Evolutionary conservation across 768 basidiomycete species (phyloP).

Genomic region (Saitozyma podzolica): DNA sequence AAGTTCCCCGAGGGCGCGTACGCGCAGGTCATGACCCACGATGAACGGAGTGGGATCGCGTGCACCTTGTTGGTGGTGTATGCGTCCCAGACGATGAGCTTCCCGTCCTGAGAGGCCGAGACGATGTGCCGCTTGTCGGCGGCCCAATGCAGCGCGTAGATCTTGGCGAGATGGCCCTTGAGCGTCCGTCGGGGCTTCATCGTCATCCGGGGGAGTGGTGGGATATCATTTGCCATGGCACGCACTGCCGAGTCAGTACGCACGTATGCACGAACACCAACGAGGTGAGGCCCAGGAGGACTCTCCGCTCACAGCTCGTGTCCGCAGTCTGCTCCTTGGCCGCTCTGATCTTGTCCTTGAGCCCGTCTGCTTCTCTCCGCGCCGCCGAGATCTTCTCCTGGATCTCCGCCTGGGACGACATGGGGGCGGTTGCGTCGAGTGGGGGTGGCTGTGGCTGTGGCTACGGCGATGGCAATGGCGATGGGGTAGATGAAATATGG

Average conservation of each 20-base stretch:
- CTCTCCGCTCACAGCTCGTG: slow-evolving; percentile 75
- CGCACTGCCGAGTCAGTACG: slow-evolving; percentile 65
- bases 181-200: slow-evolving; percentile 95
- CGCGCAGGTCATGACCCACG: slow-evolving; percentile 99
- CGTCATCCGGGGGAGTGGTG: slow-evolving; percentile 90
- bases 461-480: too few relatives aligned
- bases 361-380: slow-evolving; percentile 88
- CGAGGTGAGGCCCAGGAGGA: not conserved
- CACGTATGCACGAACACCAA: slow-evolving; percentile 1
- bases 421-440: not conserved
- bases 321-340: slow-evolving; percentile 97
- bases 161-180: slow-evolving; percentile 97
- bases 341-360: slow-evolving; percentile 98
- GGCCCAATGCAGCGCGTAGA: slow-evolving; percentile 99
- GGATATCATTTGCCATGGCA: slow-evolving; percentile 97
- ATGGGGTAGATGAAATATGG: too few relatives aligned
- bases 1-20: slow-evolving; percentile 96
- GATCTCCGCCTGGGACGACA: slow-evolving; percentile 48
- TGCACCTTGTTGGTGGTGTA: slow-evolving; percentile 99
- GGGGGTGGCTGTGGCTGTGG: not conserved
- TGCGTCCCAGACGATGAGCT: slow-evolving; percentile 99
- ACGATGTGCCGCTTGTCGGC: slow-evolving; percentile 95
- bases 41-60: slow-evolving; percentile 93
- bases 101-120: slow-evolving; percentile 98
- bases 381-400: slow-evolving; percentile 78